These are phyloP conservation scores for Uronychia setigera DNA, from an alignment of 73 alveolate species.

Conservation along the genomic window DNA sequence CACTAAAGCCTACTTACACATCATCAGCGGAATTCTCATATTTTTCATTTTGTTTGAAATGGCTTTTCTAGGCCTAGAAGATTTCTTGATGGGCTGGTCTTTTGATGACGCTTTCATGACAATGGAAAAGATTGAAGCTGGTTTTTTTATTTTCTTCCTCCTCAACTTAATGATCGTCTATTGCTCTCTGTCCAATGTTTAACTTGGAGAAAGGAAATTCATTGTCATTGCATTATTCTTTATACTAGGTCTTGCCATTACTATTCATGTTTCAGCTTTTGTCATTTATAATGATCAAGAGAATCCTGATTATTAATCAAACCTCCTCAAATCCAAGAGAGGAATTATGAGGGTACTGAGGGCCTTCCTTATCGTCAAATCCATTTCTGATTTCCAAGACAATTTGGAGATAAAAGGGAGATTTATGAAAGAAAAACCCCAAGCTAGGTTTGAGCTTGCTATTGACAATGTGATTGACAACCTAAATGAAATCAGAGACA, in stretches of 20 bases:
- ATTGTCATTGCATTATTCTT: neutral
- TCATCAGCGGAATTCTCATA: neutral
- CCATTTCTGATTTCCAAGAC: neutral
- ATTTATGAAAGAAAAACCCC: neutral
- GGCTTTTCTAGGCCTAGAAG: neutral
- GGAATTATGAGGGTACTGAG: neutral
- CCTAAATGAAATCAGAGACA: neutral
- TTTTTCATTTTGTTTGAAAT: neutral
- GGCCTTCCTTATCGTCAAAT: neutral
- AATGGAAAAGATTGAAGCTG: neutral
- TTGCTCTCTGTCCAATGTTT: neutral
- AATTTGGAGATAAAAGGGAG: neutral
- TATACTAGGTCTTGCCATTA: neutral
- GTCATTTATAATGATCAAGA: neutral
- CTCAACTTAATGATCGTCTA: neutral
- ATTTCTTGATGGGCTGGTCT: neutral
- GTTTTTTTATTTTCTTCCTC: neutral
- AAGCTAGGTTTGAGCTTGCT: neutral
- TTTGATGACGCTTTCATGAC: neutral
- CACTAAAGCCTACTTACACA: neutral
- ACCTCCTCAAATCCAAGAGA: neutral
- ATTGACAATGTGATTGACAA: neutral
- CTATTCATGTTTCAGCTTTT: neutral
- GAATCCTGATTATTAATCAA: neutral
- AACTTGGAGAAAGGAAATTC: neutral